Evolutionary conservation across 805 yeast species (phyloP).

Genomic region (Teunomyces funiuensis): DNA sequence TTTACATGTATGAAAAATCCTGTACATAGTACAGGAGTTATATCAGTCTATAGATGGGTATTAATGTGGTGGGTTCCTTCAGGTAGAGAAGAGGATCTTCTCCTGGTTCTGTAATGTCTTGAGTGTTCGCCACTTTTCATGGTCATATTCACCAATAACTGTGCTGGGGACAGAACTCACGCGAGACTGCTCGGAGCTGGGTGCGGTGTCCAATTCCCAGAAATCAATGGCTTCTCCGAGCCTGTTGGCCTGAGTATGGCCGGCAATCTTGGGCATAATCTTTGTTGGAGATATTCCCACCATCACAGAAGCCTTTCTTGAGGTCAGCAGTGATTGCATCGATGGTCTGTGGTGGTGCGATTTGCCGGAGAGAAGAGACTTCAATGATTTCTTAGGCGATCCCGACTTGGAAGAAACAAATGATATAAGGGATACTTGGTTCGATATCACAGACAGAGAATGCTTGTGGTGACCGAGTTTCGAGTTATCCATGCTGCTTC

Average conservation of each 20-base stretch:
- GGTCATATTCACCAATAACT: constrained; percentile 63
- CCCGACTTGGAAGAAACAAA: constrained; percentile 27
- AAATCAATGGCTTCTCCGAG: constrained; percentile 12
- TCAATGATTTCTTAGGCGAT: constrained; percentile 33
- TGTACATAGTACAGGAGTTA: not conserved
- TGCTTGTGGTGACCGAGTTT: constrained; percentile 23
- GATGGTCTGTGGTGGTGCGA: constrained; percentile 15
- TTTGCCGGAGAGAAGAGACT: constrained; percentile 13
- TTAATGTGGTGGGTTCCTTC: not conserved
- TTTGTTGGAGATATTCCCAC: constrained; percentile 2
- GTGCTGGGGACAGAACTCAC: constrained; percentile 52
- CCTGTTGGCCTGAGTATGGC: constrained; percentile 1
- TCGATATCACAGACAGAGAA: constrained; percentile 26
- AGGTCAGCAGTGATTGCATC: constrained; percentile 8
- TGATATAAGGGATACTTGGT: constrained; percentile 27
- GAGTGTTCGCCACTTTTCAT: constrained; percentile 63
- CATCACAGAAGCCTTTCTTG: not conserved
- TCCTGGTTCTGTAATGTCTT: constrained; percentile 29
- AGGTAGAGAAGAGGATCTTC: not conserved
- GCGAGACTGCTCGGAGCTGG: constrained; percentile 39
- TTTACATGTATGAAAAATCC: constrained; percentile 1
- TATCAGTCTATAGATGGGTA: not conserved
- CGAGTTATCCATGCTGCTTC: constrained; percentile 7
- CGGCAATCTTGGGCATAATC: not conserved
- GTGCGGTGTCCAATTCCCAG: constrained; percentile 34